Evolutionary conservation across 805 yeast species (phyloP).

Genomic region (Teunomyces aglyptinius): DNA sequence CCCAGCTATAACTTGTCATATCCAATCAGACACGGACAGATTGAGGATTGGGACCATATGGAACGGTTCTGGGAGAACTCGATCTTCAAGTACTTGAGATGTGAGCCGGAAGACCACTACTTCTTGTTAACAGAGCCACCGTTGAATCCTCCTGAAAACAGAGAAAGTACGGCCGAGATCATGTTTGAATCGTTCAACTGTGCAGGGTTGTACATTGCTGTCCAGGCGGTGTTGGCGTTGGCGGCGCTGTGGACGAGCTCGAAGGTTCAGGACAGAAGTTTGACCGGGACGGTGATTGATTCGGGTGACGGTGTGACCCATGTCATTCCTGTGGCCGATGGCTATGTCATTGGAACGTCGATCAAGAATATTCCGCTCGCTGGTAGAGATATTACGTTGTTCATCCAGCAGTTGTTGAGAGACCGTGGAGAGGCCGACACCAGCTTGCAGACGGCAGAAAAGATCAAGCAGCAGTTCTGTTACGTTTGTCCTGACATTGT

Average conservation of each 20-base stretch:
- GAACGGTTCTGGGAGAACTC: constrained; percentile 98
- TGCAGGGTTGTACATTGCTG: constrained; percentile 97
- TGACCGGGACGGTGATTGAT: constrained; percentile 98
- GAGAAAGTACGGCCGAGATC: constrained; percentile 97
- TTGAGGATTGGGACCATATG: constrained; percentile 99
- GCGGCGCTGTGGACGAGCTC: constrained; percentile 99
- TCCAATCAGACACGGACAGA: constrained; percentile 97
- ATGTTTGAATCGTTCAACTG: constrained; percentile 99
- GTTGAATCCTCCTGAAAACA: constrained; percentile 97
- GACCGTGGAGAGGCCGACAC: constrained; percentile 97
- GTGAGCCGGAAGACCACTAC: constrained; percentile 98
- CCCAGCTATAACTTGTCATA: constrained; percentile 83
- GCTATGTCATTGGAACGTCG: constrained; percentile 96
- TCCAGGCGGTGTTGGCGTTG: constrained; percentile 95
- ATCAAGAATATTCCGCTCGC: constrained; percentile 98
- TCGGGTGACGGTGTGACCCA: constrained; percentile 99
- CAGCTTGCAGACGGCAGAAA: constrained; percentile 91
- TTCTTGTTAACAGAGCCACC: constrained; percentile 97
- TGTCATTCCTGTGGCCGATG: constrained; percentile 98
- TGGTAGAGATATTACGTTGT: constrained; percentile 94
- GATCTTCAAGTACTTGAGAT: constrained; percentile 90
- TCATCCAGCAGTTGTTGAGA: constrained; percentile 88
- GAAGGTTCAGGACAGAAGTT: constrained; percentile 89
- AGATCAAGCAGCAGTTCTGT: constrained; percentile 94
- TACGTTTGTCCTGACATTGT: constrained; percentile 98